phyloP scores from a whole-genome alignment of 331 rosid genomes.

The Phaseolus coccineus region DNA sequence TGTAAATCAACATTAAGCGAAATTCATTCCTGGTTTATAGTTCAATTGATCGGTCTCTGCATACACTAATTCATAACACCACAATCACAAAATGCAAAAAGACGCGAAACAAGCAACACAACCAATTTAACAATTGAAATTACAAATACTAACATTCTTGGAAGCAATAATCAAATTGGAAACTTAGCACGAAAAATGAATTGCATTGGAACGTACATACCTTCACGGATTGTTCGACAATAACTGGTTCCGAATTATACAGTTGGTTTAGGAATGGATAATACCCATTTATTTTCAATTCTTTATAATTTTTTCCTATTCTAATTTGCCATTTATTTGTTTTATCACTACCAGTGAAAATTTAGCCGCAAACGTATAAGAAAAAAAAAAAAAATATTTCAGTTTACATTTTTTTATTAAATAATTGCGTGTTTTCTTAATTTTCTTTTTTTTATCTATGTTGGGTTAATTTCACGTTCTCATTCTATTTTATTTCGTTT shows the following conservation, averaged over 20 bases:
- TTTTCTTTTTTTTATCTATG: no score
- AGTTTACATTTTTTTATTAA: no score
- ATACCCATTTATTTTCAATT: not conserved
- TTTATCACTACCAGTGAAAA: no score
- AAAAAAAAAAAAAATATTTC: no score
- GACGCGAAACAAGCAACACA: not conserved
- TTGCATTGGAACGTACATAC: not conserved
- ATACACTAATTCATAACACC: not conserved
- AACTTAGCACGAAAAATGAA: not conserved
- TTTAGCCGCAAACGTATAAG: no score
- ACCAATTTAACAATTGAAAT: not conserved
- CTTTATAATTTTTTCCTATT: no score
- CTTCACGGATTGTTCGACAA: no score
- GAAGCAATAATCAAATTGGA: not conserved
- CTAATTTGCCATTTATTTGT: no score
- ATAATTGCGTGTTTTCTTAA: no score
- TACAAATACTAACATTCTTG: not conserved
- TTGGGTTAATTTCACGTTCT: no score
- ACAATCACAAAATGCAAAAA: not conserved
- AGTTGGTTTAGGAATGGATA: slow-evolving; percentile 1
- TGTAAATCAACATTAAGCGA: not conserved
- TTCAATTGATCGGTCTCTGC: slow-evolving; percentile 3
- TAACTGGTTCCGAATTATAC: not conserved
- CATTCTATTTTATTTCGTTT: no score
- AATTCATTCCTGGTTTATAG: not conserved